phyloP scores from a whole-genome alignment of 2,329 filamentous ascomycete species.

The Thielaviopsis euricoi region DNA sequence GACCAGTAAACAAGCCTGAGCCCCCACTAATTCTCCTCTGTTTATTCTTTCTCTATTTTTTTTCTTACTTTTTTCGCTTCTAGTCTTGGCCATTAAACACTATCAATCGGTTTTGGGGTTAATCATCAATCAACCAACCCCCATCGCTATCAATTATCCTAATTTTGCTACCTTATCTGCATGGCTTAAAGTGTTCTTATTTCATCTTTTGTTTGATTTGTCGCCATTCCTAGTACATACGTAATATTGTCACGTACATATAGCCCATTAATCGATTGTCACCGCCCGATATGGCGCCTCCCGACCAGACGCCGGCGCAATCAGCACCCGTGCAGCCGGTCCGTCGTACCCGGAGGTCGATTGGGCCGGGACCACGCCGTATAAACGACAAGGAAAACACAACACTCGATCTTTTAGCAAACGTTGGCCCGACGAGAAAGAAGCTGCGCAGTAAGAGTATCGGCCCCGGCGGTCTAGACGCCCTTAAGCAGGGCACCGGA shows the following conservation, averaged over 20 bases:
- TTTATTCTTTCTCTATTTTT: background rate
- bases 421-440: constrained; percentile 34
- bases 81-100: background rate
- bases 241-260: background rate
- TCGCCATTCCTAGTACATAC: background rate
- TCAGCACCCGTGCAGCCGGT: constrained; percentile 28
- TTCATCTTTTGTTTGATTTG: background rate
- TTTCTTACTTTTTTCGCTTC: background rate
- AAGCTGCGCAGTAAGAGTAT: constrained; percentile 92
- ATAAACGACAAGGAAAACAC: constrained; percentile 57
- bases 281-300: constrained; percentile 5
- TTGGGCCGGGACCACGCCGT: constrained; percentile 37
- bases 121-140: too few species aligned
- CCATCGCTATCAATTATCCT: background rate
- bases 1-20: background rate
- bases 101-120: background rate
- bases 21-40: background rate
- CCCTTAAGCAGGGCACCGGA: constrained; percentile 55
- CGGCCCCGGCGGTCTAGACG: constrained; percentile 77
- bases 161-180: background rate
- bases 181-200: background rate
- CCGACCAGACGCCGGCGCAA: constrained; percentile 19
- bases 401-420: constrained; percentile 46
- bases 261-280: background rate
- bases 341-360: constrained; percentile 53